Percentiles rank a stretch among this genome's conserved stretches.
phyloP scores from a whole-genome alignment of 2,329 filamentous ascomycete genomes.

The Epichloe uncinata region DNA sequence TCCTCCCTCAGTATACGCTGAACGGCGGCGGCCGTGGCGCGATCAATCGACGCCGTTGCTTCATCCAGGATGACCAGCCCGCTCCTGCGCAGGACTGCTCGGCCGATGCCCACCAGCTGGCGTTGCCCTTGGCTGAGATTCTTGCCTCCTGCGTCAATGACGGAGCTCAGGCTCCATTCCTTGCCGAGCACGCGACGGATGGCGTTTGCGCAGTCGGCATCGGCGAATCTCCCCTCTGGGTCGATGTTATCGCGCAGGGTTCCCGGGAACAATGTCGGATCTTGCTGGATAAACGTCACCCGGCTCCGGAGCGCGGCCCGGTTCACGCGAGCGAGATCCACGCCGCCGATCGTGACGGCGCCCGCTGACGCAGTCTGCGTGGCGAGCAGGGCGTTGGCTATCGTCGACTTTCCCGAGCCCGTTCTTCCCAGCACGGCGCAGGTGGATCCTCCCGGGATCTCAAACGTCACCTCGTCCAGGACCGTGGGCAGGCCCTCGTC shows the following conservation, averaged over 20 bases:
- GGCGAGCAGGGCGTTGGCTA: constrained; percentile 45
- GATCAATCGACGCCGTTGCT: constrained; percentile 50
- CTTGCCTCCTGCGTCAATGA: constrained; percentile 45
- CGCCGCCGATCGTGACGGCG: constrained; percentile 37
- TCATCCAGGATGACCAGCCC: constrained; percentile 52
- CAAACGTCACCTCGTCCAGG: constrained; percentile 53
- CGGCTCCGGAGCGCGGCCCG: constrained; percentile 42
- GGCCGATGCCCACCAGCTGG: constrained; percentile 46
- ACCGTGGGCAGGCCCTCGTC: constrained; percentile 65
- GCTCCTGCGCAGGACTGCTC: constrained; percentile 45
- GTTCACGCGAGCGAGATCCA: constrained; percentile 39
- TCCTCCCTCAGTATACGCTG: constrained; percentile 44
- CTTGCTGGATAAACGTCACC: constrained; percentile 51
- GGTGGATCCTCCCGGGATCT: constrained; percentile 51
- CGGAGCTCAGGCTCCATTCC: constrained; percentile 33
- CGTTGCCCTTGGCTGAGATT: constrained; percentile 50
- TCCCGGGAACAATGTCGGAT: constrained; percentile 48
- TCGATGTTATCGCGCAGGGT: constrained; percentile 54
- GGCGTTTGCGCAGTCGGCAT: constrained; percentile 34
- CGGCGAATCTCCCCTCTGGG: constrained; percentile 45
- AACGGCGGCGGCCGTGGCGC: constrained; percentile 42
- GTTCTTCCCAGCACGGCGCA: constrained; percentile 68
- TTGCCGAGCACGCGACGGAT: constrained; percentile 46
- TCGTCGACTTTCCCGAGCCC: constrained; percentile 75
- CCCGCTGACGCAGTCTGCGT: constrained; percentile 39